phyloP scores from a whole-genome alignment of 2,329 filamentous ascomycete species.

The Bipolaris gigantea region DNA sequence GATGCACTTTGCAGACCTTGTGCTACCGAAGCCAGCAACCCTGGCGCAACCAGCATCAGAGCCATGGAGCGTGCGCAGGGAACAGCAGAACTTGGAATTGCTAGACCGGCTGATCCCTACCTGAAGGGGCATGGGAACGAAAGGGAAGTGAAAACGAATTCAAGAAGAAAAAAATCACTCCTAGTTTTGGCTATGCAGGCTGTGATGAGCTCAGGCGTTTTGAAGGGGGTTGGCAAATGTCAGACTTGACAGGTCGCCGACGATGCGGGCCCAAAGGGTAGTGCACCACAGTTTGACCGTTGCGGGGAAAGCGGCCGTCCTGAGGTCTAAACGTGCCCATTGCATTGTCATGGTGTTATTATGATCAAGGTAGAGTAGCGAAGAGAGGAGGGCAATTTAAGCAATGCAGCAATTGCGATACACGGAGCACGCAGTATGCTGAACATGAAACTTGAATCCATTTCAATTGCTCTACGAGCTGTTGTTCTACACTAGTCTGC shows the following conservation, averaged over 20 bases:
- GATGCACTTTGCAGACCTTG: constrained; percentile 37
- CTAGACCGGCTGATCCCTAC: constrained; percentile 29
- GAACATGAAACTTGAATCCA: background rate
- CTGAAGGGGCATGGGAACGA: constrained; percentile 9
- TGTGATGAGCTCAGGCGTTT: background rate
- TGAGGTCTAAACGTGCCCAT: background rate
- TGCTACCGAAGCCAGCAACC: constrained; percentile 18
- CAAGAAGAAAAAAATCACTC: background rate
- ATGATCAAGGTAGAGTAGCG: background rate
- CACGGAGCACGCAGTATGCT: background rate
- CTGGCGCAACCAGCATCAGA: background rate
- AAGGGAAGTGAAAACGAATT: background rate
- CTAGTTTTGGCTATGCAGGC: background rate
- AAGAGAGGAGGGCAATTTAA: no score
- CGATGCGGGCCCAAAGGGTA: constrained; percentile 1
- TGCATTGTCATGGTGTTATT: background rate
- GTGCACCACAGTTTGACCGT: constrained; percentile 7
- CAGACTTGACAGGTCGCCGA: background rate
- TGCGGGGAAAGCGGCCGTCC: constrained; percentile 2
- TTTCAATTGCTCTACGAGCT: constrained; percentile 9
- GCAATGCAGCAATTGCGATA: no score
- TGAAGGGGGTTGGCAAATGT: background rate
- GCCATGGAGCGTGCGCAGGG: constrained; percentile 9
- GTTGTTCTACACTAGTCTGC: constrained; percentile 18
- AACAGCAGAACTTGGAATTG: constrained; percentile 30